Conservation (phyloP, 306 rosid genomes). For the Astragalus glycyphyllos region DNA sequence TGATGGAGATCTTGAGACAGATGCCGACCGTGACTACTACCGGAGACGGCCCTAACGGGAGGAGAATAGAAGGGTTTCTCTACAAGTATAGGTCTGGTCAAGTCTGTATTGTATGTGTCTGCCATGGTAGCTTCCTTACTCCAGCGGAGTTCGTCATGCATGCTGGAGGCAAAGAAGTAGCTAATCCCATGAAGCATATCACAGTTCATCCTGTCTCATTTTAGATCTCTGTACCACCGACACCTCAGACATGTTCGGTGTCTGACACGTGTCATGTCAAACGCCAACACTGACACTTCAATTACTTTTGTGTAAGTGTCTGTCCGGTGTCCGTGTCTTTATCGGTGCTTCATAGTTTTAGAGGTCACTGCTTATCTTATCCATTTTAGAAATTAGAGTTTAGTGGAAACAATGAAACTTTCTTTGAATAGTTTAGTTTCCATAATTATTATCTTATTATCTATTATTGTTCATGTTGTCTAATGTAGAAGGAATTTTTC, state of each 20-base stretch:
- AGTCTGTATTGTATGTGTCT: slow-evolving; percentile 66
- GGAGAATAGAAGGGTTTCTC: slow-evolving; percentile 63
- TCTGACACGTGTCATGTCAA: too few species aligned
- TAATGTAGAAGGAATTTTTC: slow-evolving; percentile 1
- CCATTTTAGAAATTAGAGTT: slow-evolving; percentile 23
- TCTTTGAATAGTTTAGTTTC: slow-evolving; percentile 20
- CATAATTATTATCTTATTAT: slow-evolving; percentile 3
- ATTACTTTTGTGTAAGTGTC: too few species aligned
- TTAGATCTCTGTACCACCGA: slow-evolving; percentile 17
- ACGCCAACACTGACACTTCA: too few species aligned
- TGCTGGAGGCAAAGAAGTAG: slow-evolving; percentile 64
- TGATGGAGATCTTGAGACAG: slow-evolving; percentile 49
- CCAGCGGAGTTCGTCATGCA: slow-evolving; percentile 69
- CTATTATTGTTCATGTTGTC: neutral
- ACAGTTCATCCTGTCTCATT: slow-evolving; percentile 45
- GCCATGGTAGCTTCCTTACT: slow-evolving; percentile 72
- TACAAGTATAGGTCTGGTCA: slow-evolving; percentile 58
- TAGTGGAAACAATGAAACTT: slow-evolving; percentile 19
- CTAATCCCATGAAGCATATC: slow-evolving; percentile 68
- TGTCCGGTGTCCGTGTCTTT: too few species aligned
- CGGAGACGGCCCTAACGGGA: slow-evolving; percentile 70
- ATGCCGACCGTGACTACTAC: slow-evolving; percentile 66
- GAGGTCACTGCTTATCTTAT: slow-evolving; percentile 26
- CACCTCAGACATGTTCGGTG: too few species aligned
- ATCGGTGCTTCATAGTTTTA: neutral